These are phyloP conservation scores for Fusarium keratoplasticum DNA, from an alignment of 2,329 filamentous ascomycete genomes.

Conservation along the genomic window DNA sequence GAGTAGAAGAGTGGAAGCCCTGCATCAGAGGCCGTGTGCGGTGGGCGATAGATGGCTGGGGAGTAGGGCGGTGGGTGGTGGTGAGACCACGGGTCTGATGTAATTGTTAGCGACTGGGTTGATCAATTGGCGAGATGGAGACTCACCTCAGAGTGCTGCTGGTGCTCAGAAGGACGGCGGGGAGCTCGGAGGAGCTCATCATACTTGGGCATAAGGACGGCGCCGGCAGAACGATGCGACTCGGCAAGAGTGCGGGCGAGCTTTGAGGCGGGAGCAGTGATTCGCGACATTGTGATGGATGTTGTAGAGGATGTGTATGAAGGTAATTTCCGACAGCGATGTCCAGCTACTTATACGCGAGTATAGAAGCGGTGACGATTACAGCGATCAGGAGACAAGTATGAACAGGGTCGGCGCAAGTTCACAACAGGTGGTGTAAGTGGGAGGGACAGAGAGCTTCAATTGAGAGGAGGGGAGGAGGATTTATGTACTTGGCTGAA, in stretches of 20 bases:
- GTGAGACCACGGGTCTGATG: slow-evolving; percentile 56
- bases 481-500: slow-evolving; percentile 27
- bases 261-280: slow-evolving; percentile 62
- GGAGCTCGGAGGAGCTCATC: slow-evolving; percentile 57
- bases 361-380: slow-evolving; percentile 30
- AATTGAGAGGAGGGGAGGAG: slow-evolving; percentile 19
- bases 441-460: slow-evolving; percentile 17
- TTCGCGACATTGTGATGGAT: slow-evolving; percentile 57
- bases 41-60: slow-evolving; percentile 57
- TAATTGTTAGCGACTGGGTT: slow-evolving; percentile 21
- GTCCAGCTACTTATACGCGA: slow-evolving; percentile 33
- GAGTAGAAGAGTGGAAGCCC: slow-evolving; percentile 65
- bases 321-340: slow-evolving; percentile 4
- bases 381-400: slow-evolving; percentile 27
- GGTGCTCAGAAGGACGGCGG: slow-evolving; percentile 44
- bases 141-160: slow-evolving; percentile 56
- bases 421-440: slow-evolving; percentile 13
- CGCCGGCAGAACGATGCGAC: slow-evolving; percentile 54
- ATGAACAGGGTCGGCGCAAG: slow-evolving; percentile 1
- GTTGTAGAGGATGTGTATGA: slow-evolving; percentile 7
- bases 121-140: background rate
- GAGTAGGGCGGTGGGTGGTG: slow-evolving; percentile 61
- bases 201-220: slow-evolving; percentile 60
- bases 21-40: slow-evolving; percentile 71
- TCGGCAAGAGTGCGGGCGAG: slow-evolving; percentile 60